These are phyloP conservation scores for Neurospora sp. DNA, from an alignment of 495 filamentous ascomycete species.

Conservation along the genomic window DNA sequence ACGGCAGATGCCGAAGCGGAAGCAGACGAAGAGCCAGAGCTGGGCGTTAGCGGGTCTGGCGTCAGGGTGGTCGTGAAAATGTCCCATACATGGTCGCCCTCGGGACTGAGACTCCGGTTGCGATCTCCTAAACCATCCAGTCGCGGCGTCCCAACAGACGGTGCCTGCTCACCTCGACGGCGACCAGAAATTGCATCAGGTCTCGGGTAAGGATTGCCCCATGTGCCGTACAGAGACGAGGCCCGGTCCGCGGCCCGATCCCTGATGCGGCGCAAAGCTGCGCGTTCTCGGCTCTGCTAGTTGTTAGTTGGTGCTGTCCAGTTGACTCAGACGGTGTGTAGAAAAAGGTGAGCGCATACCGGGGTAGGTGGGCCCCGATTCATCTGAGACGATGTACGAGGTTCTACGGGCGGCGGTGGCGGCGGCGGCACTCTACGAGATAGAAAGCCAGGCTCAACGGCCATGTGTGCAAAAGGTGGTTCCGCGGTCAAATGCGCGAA, in stretches of 20 bases:
- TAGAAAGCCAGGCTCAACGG: conserved; percentile 11
- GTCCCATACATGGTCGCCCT: conserved; percentile 63
- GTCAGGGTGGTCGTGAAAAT: conserved; percentile 69
- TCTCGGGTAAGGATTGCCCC: not conserved
- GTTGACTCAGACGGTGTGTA: not conserved
- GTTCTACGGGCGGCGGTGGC: not conserved
- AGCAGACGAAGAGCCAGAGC: conserved; percentile 68
- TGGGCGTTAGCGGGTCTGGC: conserved; percentile 71
- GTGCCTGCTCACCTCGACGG: not conserved
- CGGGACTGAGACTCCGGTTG: conserved; percentile 69
- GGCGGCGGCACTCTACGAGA: not conserved
- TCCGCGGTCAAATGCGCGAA: not conserved
- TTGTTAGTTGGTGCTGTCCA: not conserved
- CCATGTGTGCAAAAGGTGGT: conserved; percentile 2
- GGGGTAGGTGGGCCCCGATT: not conserved
- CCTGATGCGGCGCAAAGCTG: not conserved
- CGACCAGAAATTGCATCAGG: not conserved
- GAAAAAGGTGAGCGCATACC: conserved; percentile 3
- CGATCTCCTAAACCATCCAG: conserved; percentile 76
- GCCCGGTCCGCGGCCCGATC: not conserved
- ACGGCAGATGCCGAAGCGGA: conserved; percentile 46
- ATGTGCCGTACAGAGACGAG: not conserved
- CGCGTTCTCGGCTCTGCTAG: not conserved
- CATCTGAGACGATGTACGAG: not conserved
- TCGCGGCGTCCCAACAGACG: not conserved